Percentiles rank a stretch among this genome's conserved stretches.
phyloP scores from a whole-genome alignment of 2,329 filamentous ascomycete species.

The Chaetomium globosum region DNA sequence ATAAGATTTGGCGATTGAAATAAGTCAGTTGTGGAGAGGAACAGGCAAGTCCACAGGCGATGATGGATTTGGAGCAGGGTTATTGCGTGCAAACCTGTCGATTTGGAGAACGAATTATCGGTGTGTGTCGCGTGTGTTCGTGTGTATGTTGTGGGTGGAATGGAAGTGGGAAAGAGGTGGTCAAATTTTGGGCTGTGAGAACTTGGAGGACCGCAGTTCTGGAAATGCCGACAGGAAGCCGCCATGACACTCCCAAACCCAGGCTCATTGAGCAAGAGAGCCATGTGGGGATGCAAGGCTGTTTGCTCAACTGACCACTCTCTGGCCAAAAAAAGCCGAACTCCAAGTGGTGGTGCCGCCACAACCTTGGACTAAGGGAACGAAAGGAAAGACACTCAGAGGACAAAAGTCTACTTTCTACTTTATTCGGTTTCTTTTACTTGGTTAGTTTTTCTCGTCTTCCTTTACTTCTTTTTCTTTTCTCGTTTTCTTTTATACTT shows the following conservation, averaged over 20 bases:
- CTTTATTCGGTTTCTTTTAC: too few relatives aligned
- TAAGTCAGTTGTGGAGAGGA: not conserved
- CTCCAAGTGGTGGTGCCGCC: too few relatives aligned
- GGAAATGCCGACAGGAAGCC: slow-evolving; percentile 12
- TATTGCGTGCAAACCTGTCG: not conserved
- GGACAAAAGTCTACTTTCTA: too few relatives aligned
- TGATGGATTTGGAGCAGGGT: not conserved
- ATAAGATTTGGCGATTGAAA: not conserved
- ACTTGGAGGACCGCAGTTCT: not conserved
- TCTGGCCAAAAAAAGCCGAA: too few relatives aligned
- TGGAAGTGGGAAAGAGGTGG: not conserved
- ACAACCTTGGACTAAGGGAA: too few relatives aligned
- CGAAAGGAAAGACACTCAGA: too few relatives aligned
- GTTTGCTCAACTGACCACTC: not conserved
- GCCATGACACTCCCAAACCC: not conserved
- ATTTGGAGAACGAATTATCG: not conserved
- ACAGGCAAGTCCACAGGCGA: not conserved
- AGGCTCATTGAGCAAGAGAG: not conserved
- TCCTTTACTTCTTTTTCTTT: too few relatives aligned
- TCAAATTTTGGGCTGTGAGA: slow-evolving; percentile 15
- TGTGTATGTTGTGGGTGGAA: not conserved
- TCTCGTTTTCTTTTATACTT: too few relatives aligned
- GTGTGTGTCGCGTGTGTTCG: too few relatives aligned
- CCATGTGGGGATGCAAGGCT: slow-evolving; percentile 15
- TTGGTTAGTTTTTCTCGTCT: too few relatives aligned